These are phyloP conservation scores for Trametes hirsuta DNA, from an alignment of 1,284 basidiomycete genomes.

Conservation along the genomic window DNA sequence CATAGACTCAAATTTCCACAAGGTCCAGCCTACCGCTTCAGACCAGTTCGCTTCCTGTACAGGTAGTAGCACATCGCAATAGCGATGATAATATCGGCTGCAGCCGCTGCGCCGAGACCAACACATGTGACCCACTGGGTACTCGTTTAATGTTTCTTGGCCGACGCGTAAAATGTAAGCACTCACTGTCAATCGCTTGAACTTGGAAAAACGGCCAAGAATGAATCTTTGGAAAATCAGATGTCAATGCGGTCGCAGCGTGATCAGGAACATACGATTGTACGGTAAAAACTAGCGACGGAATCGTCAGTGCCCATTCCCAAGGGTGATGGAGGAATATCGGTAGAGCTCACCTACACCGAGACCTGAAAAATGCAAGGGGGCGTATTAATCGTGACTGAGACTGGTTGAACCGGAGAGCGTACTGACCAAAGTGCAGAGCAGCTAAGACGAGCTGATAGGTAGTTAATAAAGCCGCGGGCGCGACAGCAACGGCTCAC, in stretches of 20 bases:
- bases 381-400: neutral
- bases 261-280: slow-evolving; percentile 26
- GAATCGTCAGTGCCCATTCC: neutral
- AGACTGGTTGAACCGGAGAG: neutral
- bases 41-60: slow-evolving; percentile 34
- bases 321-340: neutral
- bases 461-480: neutral
- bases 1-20: neutral
- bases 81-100: slow-evolving; percentile 36
- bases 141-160: neutral
- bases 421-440: slow-evolving; percentile 26
- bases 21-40: slow-evolving; percentile 27
- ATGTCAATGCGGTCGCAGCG: neutral
- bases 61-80: slow-evolving; percentile 35
- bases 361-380: slow-evolving; percentile 5
- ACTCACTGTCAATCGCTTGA: slow-evolving; percentile 28
- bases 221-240: slow-evolving; percentile 24
- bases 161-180: neutral
- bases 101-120: slow-evolving; percentile 35
- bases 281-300: slow-evolving; percentile 30
- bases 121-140: slow-evolving; percentile 35
- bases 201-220: slow-evolving; percentile 32
- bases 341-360: slow-evolving; percentile 23
- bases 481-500: neutral
- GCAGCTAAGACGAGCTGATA: slow-evolving; percentile 27